Evolutionary conservation across 306 rosid genomes (phyloP), one percentile per base, ranked within the genome.

Genomic region (Cucumis melo): DNA sequence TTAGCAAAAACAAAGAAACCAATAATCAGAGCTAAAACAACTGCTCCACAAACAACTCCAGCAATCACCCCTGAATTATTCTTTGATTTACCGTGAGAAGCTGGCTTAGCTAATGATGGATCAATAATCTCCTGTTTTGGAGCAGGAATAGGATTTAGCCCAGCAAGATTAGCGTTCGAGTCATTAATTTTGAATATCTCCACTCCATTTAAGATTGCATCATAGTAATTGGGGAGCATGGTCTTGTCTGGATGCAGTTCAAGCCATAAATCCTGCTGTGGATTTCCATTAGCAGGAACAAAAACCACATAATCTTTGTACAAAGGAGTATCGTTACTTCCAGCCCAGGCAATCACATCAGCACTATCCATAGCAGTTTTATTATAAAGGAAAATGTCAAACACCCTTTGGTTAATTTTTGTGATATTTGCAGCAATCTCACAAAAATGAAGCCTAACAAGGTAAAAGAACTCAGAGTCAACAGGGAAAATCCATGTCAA

Each of bases 391-490:
- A 77, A 89, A 68, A 92, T 85, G 68, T 86, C 58, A 58, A 95
- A 95, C 55, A 88, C 96, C 74, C 92, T 87, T 70, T 92, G 90
- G 82, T 95, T 89, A 10, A 14, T 0, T 76, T 62, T 75, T 46
- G 83, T 81, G 29, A 95, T 81, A 66, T 51, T 82, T 5, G 78
- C 14, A 1, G 85, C 38, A 46, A 84, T 82, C 87, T 95, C 99
- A 77, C 97, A 92, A 78, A 95, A 92, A 81, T 95, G 97, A 58
- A 95, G 97, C 82, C 99, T 86, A 76, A 90, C 98, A 75, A 95
- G 89, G 89, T 92, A 92, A 21, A 75, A 78, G 83, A 92, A 95
- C 68, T 93, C 96, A 0, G 97, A 73, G 77, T 92, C 98, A 13
- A 94, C 78, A 0, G 91, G 63, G 76, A 92, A 84, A 73, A 92